Evolutionary conservation across 2,329 filamentous ascomycete genomes (phyloP).

Genomic region (Macrophomina pseudophaseolina): DNA sequence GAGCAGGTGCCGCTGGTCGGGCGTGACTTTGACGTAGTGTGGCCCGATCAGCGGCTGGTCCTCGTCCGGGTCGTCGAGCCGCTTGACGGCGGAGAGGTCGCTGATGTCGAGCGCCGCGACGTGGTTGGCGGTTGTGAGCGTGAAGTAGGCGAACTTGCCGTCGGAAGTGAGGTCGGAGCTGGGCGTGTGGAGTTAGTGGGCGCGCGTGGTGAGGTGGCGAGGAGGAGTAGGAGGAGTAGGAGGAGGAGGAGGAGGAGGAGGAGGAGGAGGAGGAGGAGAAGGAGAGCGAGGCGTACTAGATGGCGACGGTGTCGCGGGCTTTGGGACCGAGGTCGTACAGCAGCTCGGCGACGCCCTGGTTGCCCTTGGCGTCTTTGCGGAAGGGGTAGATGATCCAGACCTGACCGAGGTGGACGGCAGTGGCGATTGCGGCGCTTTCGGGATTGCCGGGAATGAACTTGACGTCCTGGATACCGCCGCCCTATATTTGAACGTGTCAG

Average conservation of each 20-base stretch:
- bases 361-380: conserved; percentile 60
- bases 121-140: conserved; percentile 66
- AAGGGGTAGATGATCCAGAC: conserved; percentile 71
- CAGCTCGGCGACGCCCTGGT: conserved; percentile 60
- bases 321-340: conserved; percentile 64
- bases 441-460: conserved; percentile 68
- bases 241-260: too few relatives aligned
- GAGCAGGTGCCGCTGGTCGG: conserved; percentile 67
- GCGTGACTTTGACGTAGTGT: conserved; percentile 68
- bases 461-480: conserved; percentile 66
- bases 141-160: conserved; percentile 64
- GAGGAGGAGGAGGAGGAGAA: too few relatives aligned
- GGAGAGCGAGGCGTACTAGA: conserved; percentile 60
- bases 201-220: neutral
- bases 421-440: conserved; percentile 64
- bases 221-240: too few relatives aligned
- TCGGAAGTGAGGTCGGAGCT: conserved; percentile 62
- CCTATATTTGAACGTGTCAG: conserved; percentile 30
- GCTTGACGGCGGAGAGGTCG: conserved; percentile 64
- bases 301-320: conserved; percentile 61
- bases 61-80: conserved; percentile 65
- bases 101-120: conserved; percentile 66
- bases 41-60: conserved; percentile 65
- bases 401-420: conserved; percentile 63
- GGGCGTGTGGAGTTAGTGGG: conserved; percentile 33